Conservation (phyloP, 2,329 filamentous ascomycete species). For the Ascochyta koolunga region DNA sequence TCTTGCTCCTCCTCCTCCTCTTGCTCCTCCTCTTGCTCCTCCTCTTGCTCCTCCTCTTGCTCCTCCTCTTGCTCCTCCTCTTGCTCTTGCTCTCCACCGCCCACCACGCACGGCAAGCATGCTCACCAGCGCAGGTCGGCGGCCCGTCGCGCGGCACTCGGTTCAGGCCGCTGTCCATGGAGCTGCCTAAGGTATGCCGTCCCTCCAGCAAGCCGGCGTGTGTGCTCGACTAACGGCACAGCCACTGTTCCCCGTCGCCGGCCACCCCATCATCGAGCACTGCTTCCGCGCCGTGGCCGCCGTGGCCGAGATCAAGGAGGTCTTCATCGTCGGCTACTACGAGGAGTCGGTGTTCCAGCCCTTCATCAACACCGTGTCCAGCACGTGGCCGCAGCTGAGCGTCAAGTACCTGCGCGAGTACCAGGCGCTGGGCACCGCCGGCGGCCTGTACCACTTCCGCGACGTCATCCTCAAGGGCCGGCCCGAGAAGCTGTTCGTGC, state of each 20-base stretch:
- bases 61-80: too few relatives aligned
- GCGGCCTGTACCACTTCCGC: slow-evolving; percentile 97
- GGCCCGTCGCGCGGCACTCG: slow-evolving; percentile 94
- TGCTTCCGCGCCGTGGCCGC: slow-evolving; percentile 91
- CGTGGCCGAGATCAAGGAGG: slow-evolving; percentile 90
- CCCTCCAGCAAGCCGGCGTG: not conserved
- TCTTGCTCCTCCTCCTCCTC: too few relatives aligned
- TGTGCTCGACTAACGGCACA: slow-evolving; percentile 47
- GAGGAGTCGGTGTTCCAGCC: slow-evolving; percentile 96
- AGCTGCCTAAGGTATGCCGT: slow-evolving; percentile 81
- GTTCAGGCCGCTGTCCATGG: slow-evolving; percentile 92
- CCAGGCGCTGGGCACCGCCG: slow-evolving; percentile 91
- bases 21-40: too few relatives aligned
- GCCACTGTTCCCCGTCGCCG: slow-evolving; percentile 98
- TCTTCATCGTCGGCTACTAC: slow-evolving; percentile 98
- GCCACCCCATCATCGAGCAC: slow-evolving; percentile 98
- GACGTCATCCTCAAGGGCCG: slow-evolving; percentile 97
- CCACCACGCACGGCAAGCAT: slow-evolving; percentile 5
- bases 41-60: too few relatives aligned
- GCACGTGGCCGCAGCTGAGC: slow-evolving; percentile 83
- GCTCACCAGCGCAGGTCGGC: slow-evolving; percentile 71
- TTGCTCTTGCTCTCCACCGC: too few relatives aligned
- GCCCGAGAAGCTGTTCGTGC: slow-evolving; percentile 93
- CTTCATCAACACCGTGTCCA: slow-evolving; percentile 90
- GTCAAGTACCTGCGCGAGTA: slow-evolving; percentile 98